phyloP scores from a whole-genome alignment of 495 filamentous ascomycete species.

The Mytilinidion resinicola region DNA sequence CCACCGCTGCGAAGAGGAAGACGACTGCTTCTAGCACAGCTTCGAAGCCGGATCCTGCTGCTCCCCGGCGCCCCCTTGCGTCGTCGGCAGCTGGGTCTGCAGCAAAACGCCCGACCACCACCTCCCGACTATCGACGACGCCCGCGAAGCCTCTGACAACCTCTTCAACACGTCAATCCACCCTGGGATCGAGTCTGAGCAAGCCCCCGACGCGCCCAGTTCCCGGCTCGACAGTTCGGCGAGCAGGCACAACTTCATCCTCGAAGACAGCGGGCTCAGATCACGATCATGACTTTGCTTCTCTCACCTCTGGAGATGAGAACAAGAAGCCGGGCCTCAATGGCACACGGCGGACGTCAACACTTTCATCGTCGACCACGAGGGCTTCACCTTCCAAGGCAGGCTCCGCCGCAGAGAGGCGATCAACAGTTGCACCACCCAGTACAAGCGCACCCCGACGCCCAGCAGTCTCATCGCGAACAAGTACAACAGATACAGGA shows the following conservation, averaged over 20 bases:
- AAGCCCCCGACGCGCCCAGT: conserved; percentile 27
- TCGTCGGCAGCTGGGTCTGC: neutral
- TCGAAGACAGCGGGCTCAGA: conserved; percentile 17
- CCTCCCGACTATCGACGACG: neutral
- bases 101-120: neutral
- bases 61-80: neutral
- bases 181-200: conserved; percentile 24
- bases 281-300: conserved; percentile 17
- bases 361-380: conserved; percentile 12
- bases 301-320: conserved; percentile 26
- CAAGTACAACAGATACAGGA: conserved; percentile 8
- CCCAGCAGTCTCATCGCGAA: conserved; percentile 13
- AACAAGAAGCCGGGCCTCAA: conserved; percentile 20
- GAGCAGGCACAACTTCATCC: conserved; percentile 12
- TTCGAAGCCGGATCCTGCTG: neutral
- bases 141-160: neutral
- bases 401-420: conserved; percentile 7
- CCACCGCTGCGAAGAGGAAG: neutral
- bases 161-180: conserved; percentile 8
- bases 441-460: conserved; percentile 12
- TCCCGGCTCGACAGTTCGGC: conserved; percentile 9
- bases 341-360: conserved; percentile 14
- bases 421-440: conserved; percentile 17
- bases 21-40: neutral
- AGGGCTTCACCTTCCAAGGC: conserved; percentile 20